A percentile compares a stretch with the other conserved stretches of the same genome.
Evolutionary conservation across 495 filamentous ascomycete genomes (phyloP).

Genomic region (Haplographium delicatum): DNA sequence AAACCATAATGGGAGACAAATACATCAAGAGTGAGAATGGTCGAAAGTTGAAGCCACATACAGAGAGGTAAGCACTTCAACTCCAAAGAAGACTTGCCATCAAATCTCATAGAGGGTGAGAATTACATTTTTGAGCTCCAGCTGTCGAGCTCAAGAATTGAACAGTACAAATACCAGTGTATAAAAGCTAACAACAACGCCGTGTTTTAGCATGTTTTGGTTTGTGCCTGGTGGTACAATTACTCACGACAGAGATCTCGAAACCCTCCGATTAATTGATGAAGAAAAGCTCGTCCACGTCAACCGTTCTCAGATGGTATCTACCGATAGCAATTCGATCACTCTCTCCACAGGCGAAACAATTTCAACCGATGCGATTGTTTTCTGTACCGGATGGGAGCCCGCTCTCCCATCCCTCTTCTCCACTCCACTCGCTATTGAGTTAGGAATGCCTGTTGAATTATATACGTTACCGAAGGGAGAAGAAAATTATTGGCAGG

Average conservation of each 20-base stretch:
- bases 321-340: background rate
- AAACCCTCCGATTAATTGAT: constrained; percentile 4
- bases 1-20: background rate
- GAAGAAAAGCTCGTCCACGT: constrained; percentile 8
- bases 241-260: constrained; percentile 2
- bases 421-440: background rate
- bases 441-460: constrained; percentile 10
- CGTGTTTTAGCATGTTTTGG: no score
- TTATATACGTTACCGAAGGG: background rate
- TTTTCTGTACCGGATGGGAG: constrained; percentile 30
- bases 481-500: constrained; percentile 18
- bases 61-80: background rate
- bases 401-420: constrained; percentile 10
- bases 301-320: background rate
- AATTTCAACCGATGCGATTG: constrained; percentile 21
- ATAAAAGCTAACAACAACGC: no score
- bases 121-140: background rate
- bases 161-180: no score
- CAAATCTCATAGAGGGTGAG: no score
- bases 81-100: no score
- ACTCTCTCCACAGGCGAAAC: constrained; percentile 14
- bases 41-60: constrained; percentile 4
- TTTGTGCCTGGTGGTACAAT: background rate
- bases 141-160: background rate
- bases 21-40: constrained; percentile 17